Conservation (phyloP, 768 basidiomycete species). For the Thelephora ganbajun region DNA sequence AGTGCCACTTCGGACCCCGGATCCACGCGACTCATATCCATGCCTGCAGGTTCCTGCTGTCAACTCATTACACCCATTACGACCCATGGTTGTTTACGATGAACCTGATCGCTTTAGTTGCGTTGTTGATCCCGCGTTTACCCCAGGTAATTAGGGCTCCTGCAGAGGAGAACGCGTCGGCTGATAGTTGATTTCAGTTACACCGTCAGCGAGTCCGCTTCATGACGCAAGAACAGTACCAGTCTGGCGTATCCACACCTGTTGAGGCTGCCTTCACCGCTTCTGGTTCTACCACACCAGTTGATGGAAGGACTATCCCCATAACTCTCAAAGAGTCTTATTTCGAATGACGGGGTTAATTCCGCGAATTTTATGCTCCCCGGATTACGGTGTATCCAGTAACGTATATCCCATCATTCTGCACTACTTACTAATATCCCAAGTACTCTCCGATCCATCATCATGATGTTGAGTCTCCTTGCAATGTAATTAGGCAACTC, state of each 20-base stretch:
- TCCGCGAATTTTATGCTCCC: neutral
- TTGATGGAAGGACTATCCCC: too few species aligned
- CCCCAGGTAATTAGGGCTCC: conserved; percentile 50
- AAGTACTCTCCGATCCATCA: too few species aligned
- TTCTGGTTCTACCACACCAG: conserved; percentile 31
- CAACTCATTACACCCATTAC: conserved; percentile 97
- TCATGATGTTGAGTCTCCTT: neutral
- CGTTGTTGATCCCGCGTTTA: conserved; percentile 90
- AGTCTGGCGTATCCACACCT: conserved; percentile 56
- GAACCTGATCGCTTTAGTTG: conserved; percentile 68
- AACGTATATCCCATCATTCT: too few species aligned
- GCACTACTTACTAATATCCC: too few species aligned
- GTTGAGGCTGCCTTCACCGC: conserved; percentile 41
- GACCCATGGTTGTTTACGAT: conserved; percentile 88
- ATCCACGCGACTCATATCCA: conserved; percentile 6
- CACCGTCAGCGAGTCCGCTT: conserved; percentile 77
- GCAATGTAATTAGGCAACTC: too few species aligned
- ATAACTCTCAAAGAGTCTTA: neutral
- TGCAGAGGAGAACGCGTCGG: neutral
- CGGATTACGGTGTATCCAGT: too few species aligned
- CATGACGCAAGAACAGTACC: conserved; percentile 43
- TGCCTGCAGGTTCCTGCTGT: conserved; percentile 69
- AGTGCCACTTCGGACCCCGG: conserved; percentile 18
- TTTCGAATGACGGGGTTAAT: neutral
- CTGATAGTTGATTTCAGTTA: conserved; percentile 29